Percentiles rank a stretch among this genome's conserved stretches.
phyloP scores from a whole-genome alignment of 768 basidiomycete genomes.

The Tephrocybe sp. region DNA sequence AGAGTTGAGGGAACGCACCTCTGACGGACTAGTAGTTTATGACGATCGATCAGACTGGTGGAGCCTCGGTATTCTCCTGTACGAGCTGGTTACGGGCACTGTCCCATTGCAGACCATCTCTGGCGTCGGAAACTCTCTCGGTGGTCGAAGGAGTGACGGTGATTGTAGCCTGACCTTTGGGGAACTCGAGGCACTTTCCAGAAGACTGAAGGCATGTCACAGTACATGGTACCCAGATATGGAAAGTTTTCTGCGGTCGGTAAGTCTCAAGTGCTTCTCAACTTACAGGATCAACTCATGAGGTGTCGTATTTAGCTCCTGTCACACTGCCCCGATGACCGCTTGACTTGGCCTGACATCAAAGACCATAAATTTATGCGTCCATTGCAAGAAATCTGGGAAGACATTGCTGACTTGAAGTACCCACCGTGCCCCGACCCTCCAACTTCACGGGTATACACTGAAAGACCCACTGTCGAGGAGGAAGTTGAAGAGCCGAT shows the following conservation, averaged over 20 bases:
- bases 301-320: conserved; percentile 27
- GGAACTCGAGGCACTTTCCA: conserved; percentile 19
- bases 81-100: conserved; percentile 30
- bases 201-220: neutral
- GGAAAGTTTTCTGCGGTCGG: conserved; percentile 23
- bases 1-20: conserved; percentile 27
- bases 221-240: conserved; percentile 11
- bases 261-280: conserved; percentile 13
- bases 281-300: neutral
- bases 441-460: conserved; percentile 10
- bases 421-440: conserved; percentile 30
- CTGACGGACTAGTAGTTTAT: conserved; percentile 26
- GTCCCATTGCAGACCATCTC: conserved; percentile 17
- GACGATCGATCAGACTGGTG: conserved; percentile 36
- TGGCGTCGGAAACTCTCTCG: neutral
- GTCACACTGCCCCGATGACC: conserved; percentile 20
- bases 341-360: conserved; percentile 26
- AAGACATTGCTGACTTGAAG: conserved; percentile 28
- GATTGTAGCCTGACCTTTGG: conserved; percentile 24
- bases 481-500: neutral
- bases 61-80: conserved; percentile 32
- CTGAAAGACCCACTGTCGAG: conserved; percentile 7
- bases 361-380: conserved; percentile 29
- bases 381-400: conserved; percentile 26
- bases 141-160: conserved; percentile 17